These are phyloP conservation scores for Scedosporium aurantiacum DNA, from an alignment of 2,329 filamentous ascomycete species.

Conservation along the genomic window DNA sequence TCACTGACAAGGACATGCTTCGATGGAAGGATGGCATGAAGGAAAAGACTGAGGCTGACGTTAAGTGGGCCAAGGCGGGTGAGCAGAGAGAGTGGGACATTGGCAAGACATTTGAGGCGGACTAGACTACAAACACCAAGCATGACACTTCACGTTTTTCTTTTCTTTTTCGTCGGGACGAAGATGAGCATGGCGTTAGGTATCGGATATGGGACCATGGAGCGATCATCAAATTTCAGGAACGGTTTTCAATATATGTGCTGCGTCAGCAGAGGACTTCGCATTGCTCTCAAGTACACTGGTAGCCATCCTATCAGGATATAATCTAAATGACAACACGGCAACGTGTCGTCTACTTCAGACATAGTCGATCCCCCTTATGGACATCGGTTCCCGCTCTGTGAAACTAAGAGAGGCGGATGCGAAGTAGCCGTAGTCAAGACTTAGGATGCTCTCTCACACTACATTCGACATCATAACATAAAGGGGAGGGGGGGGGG, in stretches of 20 bases:
- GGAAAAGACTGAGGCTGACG: conserved; percentile 42
- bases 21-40: conserved; percentile 58
- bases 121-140: background rate
- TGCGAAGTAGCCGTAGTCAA: too few species aligned
- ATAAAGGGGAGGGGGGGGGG: too few species aligned
- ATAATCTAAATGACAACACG: background rate
- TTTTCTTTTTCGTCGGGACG: background rate
- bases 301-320: background rate
- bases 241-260: background rate
- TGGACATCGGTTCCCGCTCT: too few species aligned
- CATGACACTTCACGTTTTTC: background rate
- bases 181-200: background rate
- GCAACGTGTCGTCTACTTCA: too few species aligned
- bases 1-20: conserved; percentile 62
- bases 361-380: too few species aligned
- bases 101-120: conserved; percentile 29
- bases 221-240: background rate
- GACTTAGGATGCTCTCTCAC: too few species aligned
- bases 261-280: background rate
- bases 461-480: too few species aligned
- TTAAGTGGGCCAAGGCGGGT: conserved; percentile 61
- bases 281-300: too few species aligned
- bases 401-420: too few species aligned
- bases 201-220: background rate
- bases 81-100: conserved; percentile 53